Percentiles rank a stretch among this genome's conserved stretches.
phyloP scores from a whole-genome alignment of 352 stramenopile species.

The Pythium graminicola region DNA sequence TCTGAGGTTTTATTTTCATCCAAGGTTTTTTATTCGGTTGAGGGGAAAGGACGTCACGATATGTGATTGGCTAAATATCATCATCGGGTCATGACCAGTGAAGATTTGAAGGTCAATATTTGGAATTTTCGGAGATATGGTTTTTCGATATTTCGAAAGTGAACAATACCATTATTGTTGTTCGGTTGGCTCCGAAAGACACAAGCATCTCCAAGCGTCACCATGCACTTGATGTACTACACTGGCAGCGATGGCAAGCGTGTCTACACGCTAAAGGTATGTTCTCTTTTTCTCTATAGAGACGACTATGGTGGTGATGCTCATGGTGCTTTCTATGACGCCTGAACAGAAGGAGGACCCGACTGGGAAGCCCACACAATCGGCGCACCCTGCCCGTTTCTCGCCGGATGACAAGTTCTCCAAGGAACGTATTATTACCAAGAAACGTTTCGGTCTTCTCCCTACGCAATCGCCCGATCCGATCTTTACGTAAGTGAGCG shows the following conservation, averaged over 20 bases:
- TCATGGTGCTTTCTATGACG: slow-evolving; percentile 1
- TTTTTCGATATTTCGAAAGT: slow-evolving; percentile 7
- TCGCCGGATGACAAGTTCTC: slow-evolving; percentile 99
- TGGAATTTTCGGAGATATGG: slow-evolving; percentile 6
- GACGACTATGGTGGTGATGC: not conserved
- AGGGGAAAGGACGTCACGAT: not conserved
- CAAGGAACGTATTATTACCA: slow-evolving; percentile 95
- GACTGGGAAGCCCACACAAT: slow-evolving; percentile 91
- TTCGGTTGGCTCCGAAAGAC: not conserved
- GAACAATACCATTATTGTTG: not conserved
- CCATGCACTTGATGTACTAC: slow-evolving; percentile 99
- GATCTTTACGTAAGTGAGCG: slow-evolving; percentile 69
- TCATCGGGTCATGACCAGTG: slow-evolving; percentile 13
- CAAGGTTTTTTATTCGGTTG: slow-evolving; percentile 2
- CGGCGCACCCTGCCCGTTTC: slow-evolving; percentile 96
- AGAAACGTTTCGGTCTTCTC: slow-evolving; percentile 98
- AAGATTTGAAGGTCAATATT: slow-evolving; percentile 4
- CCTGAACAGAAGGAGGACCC: slow-evolving; percentile 90
- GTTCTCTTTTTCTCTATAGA: not conserved
- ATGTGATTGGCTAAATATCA: slow-evolving; percentile 10
- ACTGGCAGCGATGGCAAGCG: slow-evolving; percentile 93
- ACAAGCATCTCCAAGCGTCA: slow-evolving; percentile 11
- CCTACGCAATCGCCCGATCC: slow-evolving; percentile 90
- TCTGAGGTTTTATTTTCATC: not conserved
- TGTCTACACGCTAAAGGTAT: slow-evolving; percentile 98